Evolutionary conservation across 2,329 filamentous ascomycete genomes (phyloP).

Genomic region (Aspergillus tubingensis): DNA sequence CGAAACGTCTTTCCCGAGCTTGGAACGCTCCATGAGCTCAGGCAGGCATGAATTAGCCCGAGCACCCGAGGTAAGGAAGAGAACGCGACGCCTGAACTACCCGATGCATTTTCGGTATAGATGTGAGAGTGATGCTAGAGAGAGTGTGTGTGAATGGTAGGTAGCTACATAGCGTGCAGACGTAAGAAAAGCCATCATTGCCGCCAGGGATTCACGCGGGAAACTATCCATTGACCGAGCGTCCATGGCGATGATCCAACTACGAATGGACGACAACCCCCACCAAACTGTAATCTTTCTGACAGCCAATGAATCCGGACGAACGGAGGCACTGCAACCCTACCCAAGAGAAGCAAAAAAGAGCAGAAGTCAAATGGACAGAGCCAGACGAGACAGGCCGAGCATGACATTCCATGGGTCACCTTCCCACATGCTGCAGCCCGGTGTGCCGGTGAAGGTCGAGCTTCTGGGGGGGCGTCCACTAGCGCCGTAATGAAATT

Average conservation of each 20-base stretch:
- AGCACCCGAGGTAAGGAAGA: constrained; percentile 24
- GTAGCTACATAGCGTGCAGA: too few relatives aligned
- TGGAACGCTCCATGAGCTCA: background rate
- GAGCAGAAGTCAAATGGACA: background rate
- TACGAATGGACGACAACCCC: background rate
- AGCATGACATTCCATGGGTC: background rate
- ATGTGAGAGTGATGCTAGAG: too few relatives aligned
- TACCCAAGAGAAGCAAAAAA: background rate
- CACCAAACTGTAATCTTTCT: background rate
- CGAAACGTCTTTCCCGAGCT: background rate
- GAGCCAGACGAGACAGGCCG: background rate
- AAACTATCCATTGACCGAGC: background rate
- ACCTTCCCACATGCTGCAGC: constrained; percentile 12
- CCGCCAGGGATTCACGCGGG: background rate
- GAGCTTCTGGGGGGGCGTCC: background rate
- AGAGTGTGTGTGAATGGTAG: too few relatives aligned
- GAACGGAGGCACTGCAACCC: constrained; percentile 1
- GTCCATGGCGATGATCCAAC: background rate
- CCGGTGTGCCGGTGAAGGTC: constrained; percentile 21
- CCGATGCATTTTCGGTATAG: constrained; percentile 18
- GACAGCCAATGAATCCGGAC: constrained; percentile 6
- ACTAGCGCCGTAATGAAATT: constrained; percentile 1
- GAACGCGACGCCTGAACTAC: constrained; percentile 18
- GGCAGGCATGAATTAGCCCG: constrained; percentile 17
- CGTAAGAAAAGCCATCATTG: background rate